Conservation (phyloP, 306 rosid species). For the Malus sieversii region DNA sequence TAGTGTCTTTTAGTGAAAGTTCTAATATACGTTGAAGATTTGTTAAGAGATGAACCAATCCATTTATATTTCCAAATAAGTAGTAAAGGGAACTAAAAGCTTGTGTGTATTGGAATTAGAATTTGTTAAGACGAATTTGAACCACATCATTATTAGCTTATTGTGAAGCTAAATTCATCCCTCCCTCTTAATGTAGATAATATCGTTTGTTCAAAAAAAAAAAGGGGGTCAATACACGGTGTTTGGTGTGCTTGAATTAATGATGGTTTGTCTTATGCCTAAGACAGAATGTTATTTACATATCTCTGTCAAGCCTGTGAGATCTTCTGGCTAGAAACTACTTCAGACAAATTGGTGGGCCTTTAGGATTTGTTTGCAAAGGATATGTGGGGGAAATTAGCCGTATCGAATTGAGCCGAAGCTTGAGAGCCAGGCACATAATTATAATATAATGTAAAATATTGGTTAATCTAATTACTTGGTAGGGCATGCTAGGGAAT, state of each 20-base stretch:
- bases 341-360: not conserved
- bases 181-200: rapidly evolving
- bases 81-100: no score
- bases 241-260: not conserved
- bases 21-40: no score
- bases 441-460: not conserved
- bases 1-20: no score
- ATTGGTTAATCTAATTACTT: not conserved
- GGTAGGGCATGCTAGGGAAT: not conserved
- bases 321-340: not conserved
- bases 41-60: no score
- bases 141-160: no score
- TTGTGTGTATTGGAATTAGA: no score
- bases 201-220: no score
- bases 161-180: rapidly evolving
- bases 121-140: no score
- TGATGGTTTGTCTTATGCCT: not conserved
- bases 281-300: not conserved
- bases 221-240: not conserved
- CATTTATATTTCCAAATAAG: no score
- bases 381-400: not conserved
- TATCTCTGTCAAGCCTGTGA: not conserved
- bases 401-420: not conserved
- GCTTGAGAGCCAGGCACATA: not conserved
- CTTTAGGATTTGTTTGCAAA: not conserved